These are phyloP conservation scores for Lentinula edodes DNA, from an alignment of 768 basidiomycete species.

Conservation along the genomic window DNA sequence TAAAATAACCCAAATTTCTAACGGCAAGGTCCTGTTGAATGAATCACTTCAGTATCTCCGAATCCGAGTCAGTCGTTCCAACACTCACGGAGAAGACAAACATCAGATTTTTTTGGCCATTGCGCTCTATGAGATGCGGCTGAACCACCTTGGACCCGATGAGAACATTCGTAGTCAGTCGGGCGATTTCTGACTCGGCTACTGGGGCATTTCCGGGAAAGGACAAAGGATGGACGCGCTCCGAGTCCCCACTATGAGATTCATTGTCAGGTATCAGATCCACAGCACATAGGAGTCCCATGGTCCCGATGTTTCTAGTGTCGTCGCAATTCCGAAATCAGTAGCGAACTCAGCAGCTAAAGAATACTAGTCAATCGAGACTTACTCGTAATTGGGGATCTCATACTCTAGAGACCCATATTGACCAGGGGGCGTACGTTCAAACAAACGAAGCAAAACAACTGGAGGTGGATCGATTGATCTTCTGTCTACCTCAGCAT, in stretches of 20 bases:
- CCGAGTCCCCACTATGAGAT: background rate
- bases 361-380: background rate
- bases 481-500: constrained; percentile 55
- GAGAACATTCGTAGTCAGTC: constrained; percentile 17
- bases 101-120: constrained; percentile 48
- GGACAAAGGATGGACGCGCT: background rate
- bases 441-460: constrained; percentile 44
- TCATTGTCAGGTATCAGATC: constrained; percentile 63
- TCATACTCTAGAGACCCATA: constrained; percentile 21
- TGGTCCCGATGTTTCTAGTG: constrained; percentile 49
- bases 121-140: constrained; percentile 46
- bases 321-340: constrained; percentile 10
- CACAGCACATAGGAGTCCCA: constrained; percentile 73
- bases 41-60: background rate
- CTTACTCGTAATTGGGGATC: constrained; percentile 37
- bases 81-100: constrained; percentile 59
- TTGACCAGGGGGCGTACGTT: constrained; percentile 35
- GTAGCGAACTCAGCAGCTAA: background rate
- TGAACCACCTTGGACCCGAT: constrained; percentile 61
- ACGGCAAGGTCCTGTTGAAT: constrained; percentile 58
- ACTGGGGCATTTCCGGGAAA: background rate
- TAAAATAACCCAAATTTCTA: constrained; percentile 59
- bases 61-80: background rate
- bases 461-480: constrained; percentile 67
- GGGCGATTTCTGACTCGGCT: background rate